These are phyloP conservation scores for Apiotrichum gracile DNA, from an alignment of 1,284 basidiomycete genomes.

Conservation along the genomic window DNA sequence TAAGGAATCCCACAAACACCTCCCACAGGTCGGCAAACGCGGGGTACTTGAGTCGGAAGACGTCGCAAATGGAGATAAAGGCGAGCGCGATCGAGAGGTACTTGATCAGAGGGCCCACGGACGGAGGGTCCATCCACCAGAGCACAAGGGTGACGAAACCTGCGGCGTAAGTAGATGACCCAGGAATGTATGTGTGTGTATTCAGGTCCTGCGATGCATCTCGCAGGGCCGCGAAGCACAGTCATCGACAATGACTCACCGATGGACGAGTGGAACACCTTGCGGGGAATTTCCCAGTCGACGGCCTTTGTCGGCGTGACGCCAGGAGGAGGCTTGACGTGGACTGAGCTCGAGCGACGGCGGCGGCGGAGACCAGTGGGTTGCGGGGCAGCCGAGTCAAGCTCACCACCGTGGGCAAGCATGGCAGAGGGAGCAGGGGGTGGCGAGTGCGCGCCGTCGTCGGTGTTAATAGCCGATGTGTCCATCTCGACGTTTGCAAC, in stretches of 20 bases:
- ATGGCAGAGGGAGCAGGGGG: slow-evolving; percentile 18
- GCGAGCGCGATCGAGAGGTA: slow-evolving; percentile 63
- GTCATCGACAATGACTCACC: slow-evolving; percentile 52
- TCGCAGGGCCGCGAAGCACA: neutral
- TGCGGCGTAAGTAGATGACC: slow-evolving; percentile 34
- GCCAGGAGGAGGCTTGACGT: slow-evolving; percentile 39
- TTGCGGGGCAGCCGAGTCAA: slow-evolving; percentile 10
- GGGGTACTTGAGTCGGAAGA: slow-evolving; percentile 66
- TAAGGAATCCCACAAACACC: slow-evolving; percentile 71
- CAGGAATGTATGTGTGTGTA: slow-evolving; percentile 1
- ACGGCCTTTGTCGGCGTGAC: slow-evolving; percentile 41
- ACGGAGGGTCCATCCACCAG: slow-evolving; percentile 46
- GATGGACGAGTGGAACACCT: slow-evolving; percentile 83
- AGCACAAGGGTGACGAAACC: slow-evolving; percentile 80
- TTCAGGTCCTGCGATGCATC: neutral
- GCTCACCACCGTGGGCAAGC: neutral
- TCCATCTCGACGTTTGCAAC: slow-evolving; percentile 25
- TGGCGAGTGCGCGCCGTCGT: slow-evolving; percentile 7
- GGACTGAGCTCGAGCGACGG: slow-evolving; percentile 31
- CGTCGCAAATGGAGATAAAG: slow-evolving; percentile 68
- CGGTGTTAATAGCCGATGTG: slow-evolving; percentile 8
- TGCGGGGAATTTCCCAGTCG: slow-evolving; percentile 79
- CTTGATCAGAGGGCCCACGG: slow-evolving; percentile 55
- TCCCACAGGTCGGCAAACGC: slow-evolving; percentile 74
- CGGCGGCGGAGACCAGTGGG: slow-evolving; percentile 22